A percentile compares a stretch with the other conserved stretches of the same genome.
Conservation (phyloP, 306 rosid species). For the Ormosia semicastrata region DNA sequence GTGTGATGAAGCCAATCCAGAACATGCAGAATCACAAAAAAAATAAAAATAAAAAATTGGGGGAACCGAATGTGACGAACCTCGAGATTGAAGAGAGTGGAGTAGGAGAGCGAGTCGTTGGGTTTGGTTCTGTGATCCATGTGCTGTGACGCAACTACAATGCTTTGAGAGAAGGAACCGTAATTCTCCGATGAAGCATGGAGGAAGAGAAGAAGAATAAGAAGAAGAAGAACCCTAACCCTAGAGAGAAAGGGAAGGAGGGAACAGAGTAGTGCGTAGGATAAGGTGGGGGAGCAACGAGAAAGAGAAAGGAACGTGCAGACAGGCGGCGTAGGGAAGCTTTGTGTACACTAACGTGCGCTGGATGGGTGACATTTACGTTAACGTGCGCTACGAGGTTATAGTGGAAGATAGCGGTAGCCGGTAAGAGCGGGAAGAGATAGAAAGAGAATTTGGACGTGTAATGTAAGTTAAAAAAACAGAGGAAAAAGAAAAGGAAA, state of each 20-base stretch:
- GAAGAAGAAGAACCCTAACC: slow-evolving; percentile 35
- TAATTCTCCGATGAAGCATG: slow-evolving; percentile 33
- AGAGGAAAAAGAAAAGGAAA: too few relatives aligned
- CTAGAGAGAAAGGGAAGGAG: slow-evolving; percentile 20
- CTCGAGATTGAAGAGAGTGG: slow-evolving; percentile 85
- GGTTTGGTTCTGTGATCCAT: slow-evolving; percentile 72
- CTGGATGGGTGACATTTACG: slow-evolving; percentile 19
- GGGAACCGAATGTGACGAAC: slow-evolving; percentile 28
- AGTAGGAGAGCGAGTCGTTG: slow-evolving; percentile 59
- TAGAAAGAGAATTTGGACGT: too few relatives aligned
- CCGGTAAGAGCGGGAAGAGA: too few relatives aligned
- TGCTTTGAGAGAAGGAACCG: slow-evolving; percentile 20
- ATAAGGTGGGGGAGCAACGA: slow-evolving; percentile 36
- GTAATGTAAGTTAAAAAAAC: too few relatives aligned
- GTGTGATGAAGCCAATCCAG: not conserved
- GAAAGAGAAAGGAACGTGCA: slow-evolving; percentile 23
- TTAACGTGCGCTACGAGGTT: slow-evolving; percentile 45
- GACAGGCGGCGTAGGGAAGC: slow-evolving; percentile 31
- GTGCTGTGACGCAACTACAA: slow-evolving; percentile 21
- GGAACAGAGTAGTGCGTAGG: slow-evolving; percentile 53
- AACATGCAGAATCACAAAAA: not conserved
- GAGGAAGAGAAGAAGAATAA: slow-evolving; percentile 16
- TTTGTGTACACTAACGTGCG: not conserved
- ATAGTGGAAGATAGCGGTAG: not conserved
- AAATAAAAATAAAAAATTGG: not conserved